Base-by-base conservation (phyloP, 2,329 filamentous ascomycete species). In the Ophiocordyceps sinensis region DNA sequence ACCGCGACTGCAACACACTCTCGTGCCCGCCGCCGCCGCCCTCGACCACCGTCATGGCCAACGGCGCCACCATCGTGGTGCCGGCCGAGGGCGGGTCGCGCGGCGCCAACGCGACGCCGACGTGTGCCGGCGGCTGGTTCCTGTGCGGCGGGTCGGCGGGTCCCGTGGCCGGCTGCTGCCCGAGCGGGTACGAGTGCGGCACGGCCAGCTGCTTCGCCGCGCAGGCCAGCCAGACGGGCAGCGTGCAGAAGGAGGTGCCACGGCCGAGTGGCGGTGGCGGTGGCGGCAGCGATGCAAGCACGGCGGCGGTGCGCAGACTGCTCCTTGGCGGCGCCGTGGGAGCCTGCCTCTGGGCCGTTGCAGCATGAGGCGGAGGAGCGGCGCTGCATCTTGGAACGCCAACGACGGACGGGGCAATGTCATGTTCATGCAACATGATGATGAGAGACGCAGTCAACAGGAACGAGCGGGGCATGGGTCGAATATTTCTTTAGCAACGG, bases 81-180 rank as follows among this genome's bases (percentile, higher is more conserved):
- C 79, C 78, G 2, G 67, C 68, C 10, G 67, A 66, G 9, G 60
- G 62, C 4, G 61, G 62, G 2, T 55, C 60, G 1, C 60, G 32
- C 10, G 30, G 5, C 32, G 32, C 14, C 32, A 11, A 10, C 32
- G 32, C 32, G 17, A 15, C 59, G 5, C 57, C 57, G 30, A 70
- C 65, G 1, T 96, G 89, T 55, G 85, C 87, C 0, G 66, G 58
- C 38, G 87, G 86, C 5, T 96, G 89, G 89, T 82, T 75, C 47
- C 48, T 95, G 71, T 73, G 77, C 68, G 51, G 74, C 58, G 42
- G 66, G 12, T 64, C 62, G 3, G 71, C 62, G 0, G 72, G 73
- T n/a, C 65, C 71, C 0, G 75, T 81, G 0, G 78, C 86, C 0
- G 87, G 86, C 7, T 96, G 89, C 58, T 96, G 89, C 66, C 87